Percentiles rank a stretch among this genome's conserved stretches.
Conservation (phyloP, 176 grass and related monocot genomes). For the Avena eriantha region DNA sequence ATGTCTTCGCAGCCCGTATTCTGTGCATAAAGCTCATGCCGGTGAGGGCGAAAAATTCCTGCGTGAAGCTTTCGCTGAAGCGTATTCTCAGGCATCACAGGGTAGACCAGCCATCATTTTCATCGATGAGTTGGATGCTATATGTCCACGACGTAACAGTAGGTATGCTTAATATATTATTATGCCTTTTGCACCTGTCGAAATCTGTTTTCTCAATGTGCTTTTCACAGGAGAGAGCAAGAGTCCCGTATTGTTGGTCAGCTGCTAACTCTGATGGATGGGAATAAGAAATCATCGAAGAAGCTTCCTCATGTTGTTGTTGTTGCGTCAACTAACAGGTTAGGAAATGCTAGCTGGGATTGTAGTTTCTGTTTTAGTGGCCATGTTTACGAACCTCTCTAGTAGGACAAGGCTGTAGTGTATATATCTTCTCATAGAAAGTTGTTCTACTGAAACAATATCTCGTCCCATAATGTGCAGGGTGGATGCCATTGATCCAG, state of each 20-base stretch:
- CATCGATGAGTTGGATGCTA: constrained; percentile 91
- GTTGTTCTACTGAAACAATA: constrained; percentile 1
- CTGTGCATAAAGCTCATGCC: constrained; percentile 78
- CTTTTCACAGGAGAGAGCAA: constrained; percentile 68
- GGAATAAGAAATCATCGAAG: constrained; percentile 70
- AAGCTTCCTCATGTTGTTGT: constrained; percentile 71
- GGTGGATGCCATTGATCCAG: constrained; percentile 89
- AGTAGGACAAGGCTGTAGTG: background rate
- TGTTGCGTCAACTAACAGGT: constrained; percentile 96
- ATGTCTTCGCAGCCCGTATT: constrained; percentile 56
- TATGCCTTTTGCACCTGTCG: background rate
- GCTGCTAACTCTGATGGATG: constrained; percentile 94
- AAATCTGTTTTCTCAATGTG: constrained; percentile 1
- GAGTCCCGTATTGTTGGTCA: constrained; percentile 84
- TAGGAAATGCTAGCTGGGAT: constrained; percentile 16
- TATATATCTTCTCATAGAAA: background rate
- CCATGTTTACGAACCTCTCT: constrained; percentile 8
- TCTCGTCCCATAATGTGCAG: constrained; percentile 19
- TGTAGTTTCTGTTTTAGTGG: background rate
- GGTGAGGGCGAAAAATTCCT: constrained; percentile 92
- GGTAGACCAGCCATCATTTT: constrained; percentile 75
- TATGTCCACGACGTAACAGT: constrained; percentile 70
- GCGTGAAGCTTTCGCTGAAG: constrained; percentile 78
- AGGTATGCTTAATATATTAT: constrained; percentile 51
- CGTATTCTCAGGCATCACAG: constrained; percentile 60